Percentiles rank a stretch among this genome's conserved stretches.
Conservation (phyloP, 2,329 filamentous ascomycete species). For the Didymella keratinophila region DNA sequence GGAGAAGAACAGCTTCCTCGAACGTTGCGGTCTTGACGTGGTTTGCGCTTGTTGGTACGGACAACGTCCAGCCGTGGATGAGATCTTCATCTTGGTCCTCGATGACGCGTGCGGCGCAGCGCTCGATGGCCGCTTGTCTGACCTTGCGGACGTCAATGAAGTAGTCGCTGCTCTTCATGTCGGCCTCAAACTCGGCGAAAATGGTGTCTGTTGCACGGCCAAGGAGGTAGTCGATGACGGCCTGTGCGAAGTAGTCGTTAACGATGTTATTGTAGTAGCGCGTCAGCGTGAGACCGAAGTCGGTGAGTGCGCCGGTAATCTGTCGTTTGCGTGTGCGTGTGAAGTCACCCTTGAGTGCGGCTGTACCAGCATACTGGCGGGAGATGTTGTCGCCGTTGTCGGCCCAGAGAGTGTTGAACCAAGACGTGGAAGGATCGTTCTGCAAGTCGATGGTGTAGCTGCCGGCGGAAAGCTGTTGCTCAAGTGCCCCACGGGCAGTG, state of each 20-base stretch:
- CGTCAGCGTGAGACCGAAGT: slow-evolving; percentile 87
- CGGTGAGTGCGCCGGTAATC: slow-evolving; percentile 88
- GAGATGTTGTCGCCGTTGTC: slow-evolving; percentile 97
- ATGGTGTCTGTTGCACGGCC: slow-evolving; percentile 85
- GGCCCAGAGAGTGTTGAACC: slow-evolving; percentile 97
- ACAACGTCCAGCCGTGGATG: slow-evolving; percentile 86
- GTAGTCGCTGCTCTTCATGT: slow-evolving; percentile 92
- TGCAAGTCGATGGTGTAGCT: slow-evolving; percentile 79
- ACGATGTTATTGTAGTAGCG: slow-evolving; percentile 87
- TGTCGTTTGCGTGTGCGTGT: slow-evolving; percentile 90
- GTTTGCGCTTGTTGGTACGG: slow-evolving; percentile 76
- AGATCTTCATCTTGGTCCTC: slow-evolving; percentile 80
- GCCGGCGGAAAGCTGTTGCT: slow-evolving; percentile 77
- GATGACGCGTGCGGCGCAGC: slow-evolving; percentile 85
- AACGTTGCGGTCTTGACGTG: slow-evolving; percentile 74
- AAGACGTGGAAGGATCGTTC: slow-evolving; percentile 78
- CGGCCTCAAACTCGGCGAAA: slow-evolving; percentile 92
- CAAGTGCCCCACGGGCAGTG: slow-evolving; percentile 82
- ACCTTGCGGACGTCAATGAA: slow-evolving; percentile 86
- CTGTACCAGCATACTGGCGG: slow-evolving; percentile 93
- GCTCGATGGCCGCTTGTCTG: slow-evolving; percentile 88
- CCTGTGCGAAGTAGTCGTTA: slow-evolving; percentile 96
- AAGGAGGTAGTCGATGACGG: slow-evolving; percentile 91
- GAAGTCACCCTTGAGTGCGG: slow-evolving; percentile 95
- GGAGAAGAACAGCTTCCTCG: slow-evolving; percentile 85